Conservation (phyloP, 2,329 filamentous ascomycete genomes). For the Penicillium rolfsii region DNA sequence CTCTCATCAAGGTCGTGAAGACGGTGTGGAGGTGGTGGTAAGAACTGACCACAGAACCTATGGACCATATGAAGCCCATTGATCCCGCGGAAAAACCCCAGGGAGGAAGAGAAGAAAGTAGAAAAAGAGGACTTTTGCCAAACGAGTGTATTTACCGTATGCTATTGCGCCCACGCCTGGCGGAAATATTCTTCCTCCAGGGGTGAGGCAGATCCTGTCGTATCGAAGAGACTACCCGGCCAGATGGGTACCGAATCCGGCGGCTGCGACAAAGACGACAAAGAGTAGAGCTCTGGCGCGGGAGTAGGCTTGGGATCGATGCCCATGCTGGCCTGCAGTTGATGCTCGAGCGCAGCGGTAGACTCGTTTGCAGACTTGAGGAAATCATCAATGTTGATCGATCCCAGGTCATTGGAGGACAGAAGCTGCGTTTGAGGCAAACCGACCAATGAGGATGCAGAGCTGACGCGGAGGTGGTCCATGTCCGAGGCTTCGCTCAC, state of each 20-base stretch:
- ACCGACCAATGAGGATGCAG: constrained; percentile 48
- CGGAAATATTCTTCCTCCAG: constrained; percentile 40
- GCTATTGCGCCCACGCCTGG: constrained; percentile 38
- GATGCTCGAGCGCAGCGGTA: constrained; percentile 45
- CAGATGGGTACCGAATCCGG: constrained; percentile 38
- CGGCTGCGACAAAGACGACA: constrained; percentile 34
- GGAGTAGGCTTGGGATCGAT: constrained; percentile 40
- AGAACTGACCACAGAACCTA: constrained; percentile 13
- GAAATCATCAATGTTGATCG: constrained; percentile 50
- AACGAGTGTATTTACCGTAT: constrained; percentile 7
- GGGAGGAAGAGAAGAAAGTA: constrained; percentile 19
- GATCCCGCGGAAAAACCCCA: constrained; percentile 10
- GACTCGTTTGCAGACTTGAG: constrained; percentile 48
- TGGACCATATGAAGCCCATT: neutral
- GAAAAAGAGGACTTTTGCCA: constrained; percentile 12
- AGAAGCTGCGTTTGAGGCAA: constrained; percentile 47
- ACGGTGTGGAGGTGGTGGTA: constrained; percentile 47
- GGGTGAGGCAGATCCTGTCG: constrained; percentile 28
- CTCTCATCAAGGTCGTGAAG: constrained; percentile 51
- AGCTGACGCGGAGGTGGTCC: constrained; percentile 47
- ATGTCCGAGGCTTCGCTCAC: constrained; percentile 47
- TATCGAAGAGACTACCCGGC: constrained; percentile 39
- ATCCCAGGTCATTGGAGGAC: constrained; percentile 45
- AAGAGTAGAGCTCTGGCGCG: constrained; percentile 35
- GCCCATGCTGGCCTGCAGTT: constrained; percentile 43